phyloP scores from a whole-genome alignment of 352 stramenopile species.

The Phytophthora constricta region DNA sequence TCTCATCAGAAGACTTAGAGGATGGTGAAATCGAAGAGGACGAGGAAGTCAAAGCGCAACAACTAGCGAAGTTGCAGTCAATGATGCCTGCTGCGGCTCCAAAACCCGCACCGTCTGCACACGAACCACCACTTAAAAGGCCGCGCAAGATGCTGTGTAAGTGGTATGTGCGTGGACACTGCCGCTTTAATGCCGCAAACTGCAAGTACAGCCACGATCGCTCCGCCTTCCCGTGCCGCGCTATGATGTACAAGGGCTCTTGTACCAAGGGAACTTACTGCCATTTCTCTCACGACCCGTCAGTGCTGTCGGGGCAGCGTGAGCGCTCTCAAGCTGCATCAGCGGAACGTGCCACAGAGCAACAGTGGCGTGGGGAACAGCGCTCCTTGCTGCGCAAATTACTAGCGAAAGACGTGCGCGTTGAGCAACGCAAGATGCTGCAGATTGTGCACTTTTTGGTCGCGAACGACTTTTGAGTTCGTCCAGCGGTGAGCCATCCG shows the following conservation, averaged over 20 bases:
- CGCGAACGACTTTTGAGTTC: constrained; percentile 61
- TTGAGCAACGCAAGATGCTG: constrained; percentile 78
- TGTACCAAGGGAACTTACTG: constrained; percentile 68
- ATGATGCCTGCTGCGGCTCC: constrained; percentile 9
- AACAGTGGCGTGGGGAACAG: constrained; percentile 70
- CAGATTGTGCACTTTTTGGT: constrained; percentile 79
- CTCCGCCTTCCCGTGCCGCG: constrained; percentile 62
- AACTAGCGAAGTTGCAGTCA: constrained; percentile 16
- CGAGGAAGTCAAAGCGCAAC: constrained; percentile 32
- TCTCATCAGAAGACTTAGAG: constrained; percentile 54
- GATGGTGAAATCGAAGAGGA: constrained; percentile 65
- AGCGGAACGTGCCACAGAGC: constrained; percentile 53
- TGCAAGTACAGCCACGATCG: constrained; percentile 80
- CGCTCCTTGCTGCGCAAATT: constrained; percentile 78
- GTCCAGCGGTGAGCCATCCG: constrained; percentile 9
- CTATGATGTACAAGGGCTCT: constrained; percentile 58
- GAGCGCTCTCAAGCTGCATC: constrained; percentile 40
- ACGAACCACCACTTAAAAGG: constrained; percentile 48
- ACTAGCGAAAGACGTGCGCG: constrained; percentile 70
- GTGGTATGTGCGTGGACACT: constrained; percentile 73
- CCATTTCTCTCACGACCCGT: constrained; percentile 63
- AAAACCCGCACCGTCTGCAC: not conserved
- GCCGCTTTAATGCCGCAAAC: constrained; percentile 52
- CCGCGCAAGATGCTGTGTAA: constrained; percentile 59
- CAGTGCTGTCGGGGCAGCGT: constrained; percentile 35